Evolutionary conservation across 192 early-diverging fungal species (phyloP), one percentile per base, ranked within the genome.

Genomic region (Podila epicladia): DNA sequence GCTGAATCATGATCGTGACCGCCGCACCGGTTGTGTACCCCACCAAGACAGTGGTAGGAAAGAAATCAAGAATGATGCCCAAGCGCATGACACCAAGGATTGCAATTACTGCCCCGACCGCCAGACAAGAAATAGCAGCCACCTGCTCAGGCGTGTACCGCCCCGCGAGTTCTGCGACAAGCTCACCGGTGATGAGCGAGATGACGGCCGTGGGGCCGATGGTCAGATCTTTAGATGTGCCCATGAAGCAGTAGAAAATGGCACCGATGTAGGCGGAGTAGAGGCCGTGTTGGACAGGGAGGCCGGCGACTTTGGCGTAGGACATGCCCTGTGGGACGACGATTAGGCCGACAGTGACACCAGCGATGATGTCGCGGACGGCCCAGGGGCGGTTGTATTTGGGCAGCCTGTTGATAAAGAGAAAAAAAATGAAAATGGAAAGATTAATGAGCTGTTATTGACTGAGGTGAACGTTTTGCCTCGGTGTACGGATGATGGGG

Each of bases 1-100:
- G 77, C 57, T 80, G 77, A 80, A 97, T 89, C 37, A 93, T 87
- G 72, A 97, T 95, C 24, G 88, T 93, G 7, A 94, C 71, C 17
- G 93, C 95, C 7, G 93, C 92, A 4, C 96, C 96, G 0, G 96
- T 92, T 70, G 93, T 96, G 74, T 97, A 98, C 0, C 95, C 96
- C 2, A 93, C 92, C 74, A 98, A 90, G 26, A 94, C 93, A 4
- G 95, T 90, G 24, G 87, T 82, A 26, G 94, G 91, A 71, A 98
- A 94, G 65, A 97, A 97, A 73, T 97, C 94, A 57, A 97, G 91
- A 37, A 97, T 82, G 62, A 95, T 88, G 15, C 97, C 97, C 28
- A 98, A 79, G 2, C 95, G 92, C n/a, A 97, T 65, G 4, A 97
- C 72, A 33, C 96, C 97, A n/a, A 98, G 65, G 26, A 87, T 76